A percentile compares a stretch with the other conserved stretches of the same genome.
These are phyloP conservation scores for Candida germanica DNA, from an alignment of 805 yeast species.

Conservation along the genomic window DNA sequence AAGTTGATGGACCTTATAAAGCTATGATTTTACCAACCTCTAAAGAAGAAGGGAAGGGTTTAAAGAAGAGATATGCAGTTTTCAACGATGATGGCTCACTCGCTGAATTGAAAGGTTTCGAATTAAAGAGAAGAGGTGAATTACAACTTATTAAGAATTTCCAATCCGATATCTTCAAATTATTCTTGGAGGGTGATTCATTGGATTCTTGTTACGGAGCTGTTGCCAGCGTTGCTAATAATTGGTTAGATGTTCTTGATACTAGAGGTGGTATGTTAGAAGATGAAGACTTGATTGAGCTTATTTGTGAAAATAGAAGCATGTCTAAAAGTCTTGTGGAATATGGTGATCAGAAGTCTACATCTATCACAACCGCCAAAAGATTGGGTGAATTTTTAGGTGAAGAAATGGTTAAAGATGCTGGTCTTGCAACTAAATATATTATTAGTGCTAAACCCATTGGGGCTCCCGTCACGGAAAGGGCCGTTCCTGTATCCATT, in stretches of 20 bases:
- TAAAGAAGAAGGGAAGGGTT: conserved; percentile 94
- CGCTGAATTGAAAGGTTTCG: conserved; percentile 96
- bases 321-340: conserved; percentile 92
- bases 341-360: conserved; percentile 86
- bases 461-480: conserved; percentile 88
- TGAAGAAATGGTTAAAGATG: conserved; percentile 93
- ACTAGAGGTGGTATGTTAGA: conserved; percentile 82
- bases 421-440: conserved; percentile 93
- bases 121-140: conserved; percentile 95
- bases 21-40: conserved; percentile 98
- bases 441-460: conserved; percentile 81
- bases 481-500: conserved; percentile 95
- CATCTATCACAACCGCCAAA: conserved; percentile 92
- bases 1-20: conserved; percentile 97
- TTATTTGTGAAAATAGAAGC: conserved; percentile 93
- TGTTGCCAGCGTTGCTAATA: conserved; percentile 89
- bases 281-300: conserved; percentile 89
- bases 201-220: conserved; percentile 79
- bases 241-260: conserved; percentile 93
- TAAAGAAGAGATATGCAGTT: conserved; percentile 95
- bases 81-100: conserved; percentile 90
- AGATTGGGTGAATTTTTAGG: conserved; percentile 94
- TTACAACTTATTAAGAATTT: conserved; percentile 88
- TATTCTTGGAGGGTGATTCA: conserved; percentile 81
- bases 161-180: conserved; percentile 90